phyloP scores from a whole-genome alignment of 257 asterid genomes.

The Solanum dulcamara region DNA sequence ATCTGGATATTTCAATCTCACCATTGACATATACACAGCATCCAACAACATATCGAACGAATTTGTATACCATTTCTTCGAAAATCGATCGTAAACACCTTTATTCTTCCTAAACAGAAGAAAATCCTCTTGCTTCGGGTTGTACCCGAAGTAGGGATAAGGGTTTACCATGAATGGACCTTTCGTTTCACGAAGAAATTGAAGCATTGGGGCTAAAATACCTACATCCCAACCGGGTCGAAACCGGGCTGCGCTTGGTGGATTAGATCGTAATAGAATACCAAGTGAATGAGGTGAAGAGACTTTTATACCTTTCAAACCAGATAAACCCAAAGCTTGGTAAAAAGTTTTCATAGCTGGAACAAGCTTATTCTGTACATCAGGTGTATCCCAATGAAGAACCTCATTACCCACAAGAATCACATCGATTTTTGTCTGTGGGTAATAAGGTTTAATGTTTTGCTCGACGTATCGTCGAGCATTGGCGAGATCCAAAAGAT shows the following conservation, averaged over 20 bases:
- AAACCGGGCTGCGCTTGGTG: constrained; percentile 60
- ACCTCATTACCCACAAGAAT: constrained; percentile 75
- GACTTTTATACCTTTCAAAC: constrained; percentile 35
- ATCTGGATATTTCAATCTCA: constrained; percentile 50
- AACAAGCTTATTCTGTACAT: constrained; percentile 49
- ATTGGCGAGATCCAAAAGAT: constrained; percentile 21
- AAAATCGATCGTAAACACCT: constrained; percentile 27
- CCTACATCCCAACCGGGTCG: constrained; percentile 83
- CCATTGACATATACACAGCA: constrained; percentile 58
- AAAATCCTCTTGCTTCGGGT: constrained; percentile 35
- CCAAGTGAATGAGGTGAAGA: constrained; percentile 79
- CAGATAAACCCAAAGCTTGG: constrained; percentile 27
- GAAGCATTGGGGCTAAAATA: constrained; percentile 46
- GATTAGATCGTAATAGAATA: constrained; percentile 42
- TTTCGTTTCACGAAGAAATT: constrained; percentile 49
- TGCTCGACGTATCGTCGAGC: constrained; percentile 41
- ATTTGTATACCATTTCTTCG: constrained; percentile 39
- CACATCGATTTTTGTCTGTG: constrained; percentile 48
- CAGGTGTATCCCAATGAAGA: constrained; percentile 90
- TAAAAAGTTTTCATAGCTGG: constrained; percentile 54
- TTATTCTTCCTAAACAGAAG: constrained; percentile 25
- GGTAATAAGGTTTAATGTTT: constrained; percentile 54
- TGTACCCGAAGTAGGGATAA: constrained; percentile 72
- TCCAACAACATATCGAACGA: constrained; percentile 72
- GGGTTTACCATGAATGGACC: constrained; percentile 88